These are phyloP conservation scores for Huntiella moniliformis DNA, from an alignment of 2,329 filamentous ascomycete species.

Conservation along the genomic window DNA sequence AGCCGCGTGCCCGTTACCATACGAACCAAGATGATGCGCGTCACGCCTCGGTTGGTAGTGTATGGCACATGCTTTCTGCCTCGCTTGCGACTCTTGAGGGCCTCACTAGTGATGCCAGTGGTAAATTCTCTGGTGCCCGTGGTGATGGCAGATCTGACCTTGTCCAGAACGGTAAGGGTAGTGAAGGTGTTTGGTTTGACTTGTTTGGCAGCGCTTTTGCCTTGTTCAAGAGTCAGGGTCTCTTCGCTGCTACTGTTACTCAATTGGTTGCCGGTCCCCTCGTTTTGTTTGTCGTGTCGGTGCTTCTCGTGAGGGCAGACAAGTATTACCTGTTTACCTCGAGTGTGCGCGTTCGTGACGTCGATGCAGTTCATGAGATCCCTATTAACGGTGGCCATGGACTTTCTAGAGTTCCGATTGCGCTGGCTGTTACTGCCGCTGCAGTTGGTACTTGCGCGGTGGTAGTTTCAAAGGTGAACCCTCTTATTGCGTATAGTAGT, in stretches of 20 bases:
- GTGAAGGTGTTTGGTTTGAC: constrained; percentile 79
- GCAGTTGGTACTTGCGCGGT: constrained; percentile 56
- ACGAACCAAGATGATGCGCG: constrained; percentile 72
- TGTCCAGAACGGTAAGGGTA: constrained; percentile 46
- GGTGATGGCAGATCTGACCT: constrained; percentile 37
- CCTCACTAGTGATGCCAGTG: constrained; percentile 49
- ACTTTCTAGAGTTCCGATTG: constrained; percentile 65
- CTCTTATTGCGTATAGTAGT: constrained; percentile 78
- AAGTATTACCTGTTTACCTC: constrained; percentile 80
- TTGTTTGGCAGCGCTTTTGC: constrained; percentile 66
- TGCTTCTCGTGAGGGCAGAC: constrained; percentile 49
- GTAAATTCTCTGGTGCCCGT: constrained; percentile 43
- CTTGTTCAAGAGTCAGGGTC: constrained; percentile 57
- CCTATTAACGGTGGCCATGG: constrained; percentile 59
- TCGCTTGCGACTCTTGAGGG: constrained; percentile 55
- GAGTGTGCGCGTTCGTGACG: constrained; percentile 33
- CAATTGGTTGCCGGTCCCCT: constrained; percentile 66
- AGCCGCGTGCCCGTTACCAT: constrained; percentile 72
- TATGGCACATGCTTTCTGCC: constrained; percentile 93
- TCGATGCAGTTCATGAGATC: constrained; percentile 43
- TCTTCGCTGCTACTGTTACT: constrained; percentile 77
- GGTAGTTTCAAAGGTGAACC: constrained; percentile 66
- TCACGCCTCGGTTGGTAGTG: constrained; percentile 49
- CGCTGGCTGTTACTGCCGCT: constrained; percentile 47
- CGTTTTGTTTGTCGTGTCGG: constrained; percentile 47